phyloP scores from a whole-genome alignment of 2,329 filamentous ascomycete species.

The Drechslerella coelobrocha region DNA sequence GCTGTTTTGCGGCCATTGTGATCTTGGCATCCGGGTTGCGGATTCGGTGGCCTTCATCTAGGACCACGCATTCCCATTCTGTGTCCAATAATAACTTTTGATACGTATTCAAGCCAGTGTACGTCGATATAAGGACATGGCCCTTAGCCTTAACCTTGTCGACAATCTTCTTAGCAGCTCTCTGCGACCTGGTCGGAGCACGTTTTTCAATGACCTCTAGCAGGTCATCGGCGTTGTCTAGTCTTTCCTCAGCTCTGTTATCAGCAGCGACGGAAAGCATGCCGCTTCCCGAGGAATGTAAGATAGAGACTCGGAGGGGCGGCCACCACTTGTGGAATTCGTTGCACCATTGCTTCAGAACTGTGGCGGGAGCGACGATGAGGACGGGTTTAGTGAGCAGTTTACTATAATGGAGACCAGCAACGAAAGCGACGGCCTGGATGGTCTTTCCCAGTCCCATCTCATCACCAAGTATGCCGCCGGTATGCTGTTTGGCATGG shows the following conservation, averaged over 20 bases:
- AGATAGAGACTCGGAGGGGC: slow-evolving; percentile 90
- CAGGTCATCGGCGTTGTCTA: slow-evolving; percentile 63
- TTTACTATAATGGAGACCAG: slow-evolving; percentile 89
- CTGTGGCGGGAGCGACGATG: slow-evolving; percentile 89
- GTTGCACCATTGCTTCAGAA: slow-evolving; percentile 97
- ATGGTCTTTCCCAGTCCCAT: slow-evolving; percentile 99
- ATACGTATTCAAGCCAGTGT: slow-evolving; percentile 93
- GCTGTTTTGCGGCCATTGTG: slow-evolving; percentile 91
- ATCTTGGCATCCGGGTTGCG: slow-evolving; percentile 94
- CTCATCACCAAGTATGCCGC: slow-evolving; percentile 94
- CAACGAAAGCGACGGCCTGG: slow-evolving; percentile 80
- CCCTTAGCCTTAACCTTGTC: slow-evolving; percentile 69
- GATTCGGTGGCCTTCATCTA: slow-evolving; percentile 98
- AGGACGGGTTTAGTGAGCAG: slow-evolving; percentile 81
- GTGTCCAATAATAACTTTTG: slow-evolving; percentile 79
- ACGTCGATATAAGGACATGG: slow-evolving; percentile 93
- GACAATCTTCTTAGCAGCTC: slow-evolving; percentile 79
- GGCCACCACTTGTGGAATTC: slow-evolving; percentile 99
- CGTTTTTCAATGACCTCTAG: slow-evolving; percentile 61
- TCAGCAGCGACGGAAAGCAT: slow-evolving; percentile 81
- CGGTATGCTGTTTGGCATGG: slow-evolving; percentile 79
- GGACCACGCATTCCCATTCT: slow-evolving; percentile 89
- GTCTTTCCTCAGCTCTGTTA: slow-evolving; percentile 62
- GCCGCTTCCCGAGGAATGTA: slow-evolving; percentile 93
- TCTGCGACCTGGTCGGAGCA: slow-evolving; percentile 65